Percentiles rank a stretch among this genome's conserved stretches.
phyloP scores from a whole-genome alignment of 768 basidiomycete species.

The Aureoboletus auriporus region DNA sequence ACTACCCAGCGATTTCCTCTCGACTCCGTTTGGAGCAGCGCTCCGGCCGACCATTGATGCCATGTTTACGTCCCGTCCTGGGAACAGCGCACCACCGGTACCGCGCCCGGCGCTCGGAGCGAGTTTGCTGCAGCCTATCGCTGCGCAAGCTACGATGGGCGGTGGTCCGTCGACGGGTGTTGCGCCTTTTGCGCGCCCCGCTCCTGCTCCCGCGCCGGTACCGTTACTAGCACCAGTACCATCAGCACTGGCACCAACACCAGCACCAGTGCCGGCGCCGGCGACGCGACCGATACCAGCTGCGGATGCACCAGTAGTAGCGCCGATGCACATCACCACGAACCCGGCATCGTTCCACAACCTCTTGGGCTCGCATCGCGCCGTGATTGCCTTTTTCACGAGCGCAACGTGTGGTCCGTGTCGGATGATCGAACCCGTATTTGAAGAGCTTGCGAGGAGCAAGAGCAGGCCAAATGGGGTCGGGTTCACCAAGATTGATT shows the following conservation, averaged over 20 bases:
- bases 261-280: neutral
- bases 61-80: slow-evolving; percentile 61
- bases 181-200: neutral
- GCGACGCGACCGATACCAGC: slow-evolving; percentile 25
- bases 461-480: slow-evolving; percentile 51
- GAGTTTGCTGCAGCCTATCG: slow-evolving; percentile 54
- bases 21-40: slow-evolving; percentile 82
- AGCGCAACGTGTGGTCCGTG: slow-evolving; percentile 75
- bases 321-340: slow-evolving; percentile 67
- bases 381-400: slow-evolving; percentile 80
- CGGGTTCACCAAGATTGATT: slow-evolving; percentile 83
- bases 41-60: slow-evolving; percentile 88
- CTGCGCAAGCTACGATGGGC: slow-evolving; percentile 42
- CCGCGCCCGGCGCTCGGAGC: slow-evolving; percentile 45
- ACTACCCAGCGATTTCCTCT: slow-evolving; percentile 78
- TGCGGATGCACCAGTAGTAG: slow-evolving; percentile 45
- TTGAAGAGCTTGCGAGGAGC: slow-evolving; percentile 70
- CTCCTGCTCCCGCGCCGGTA: neutral
- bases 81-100: slow-evolving; percentile 19
- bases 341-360: slow-evolving; percentile 70
- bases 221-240: neutral
- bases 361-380: slow-evolving; percentile 62
- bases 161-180: slow-evolving; percentile 1
- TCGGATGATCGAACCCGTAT: slow-evolving; percentile 77
- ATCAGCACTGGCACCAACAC: slow-evolving; percentile 5